Conservation (phyloP, 2,329 filamentous ascomycete genomes). For the Nemania serpens region DNA sequence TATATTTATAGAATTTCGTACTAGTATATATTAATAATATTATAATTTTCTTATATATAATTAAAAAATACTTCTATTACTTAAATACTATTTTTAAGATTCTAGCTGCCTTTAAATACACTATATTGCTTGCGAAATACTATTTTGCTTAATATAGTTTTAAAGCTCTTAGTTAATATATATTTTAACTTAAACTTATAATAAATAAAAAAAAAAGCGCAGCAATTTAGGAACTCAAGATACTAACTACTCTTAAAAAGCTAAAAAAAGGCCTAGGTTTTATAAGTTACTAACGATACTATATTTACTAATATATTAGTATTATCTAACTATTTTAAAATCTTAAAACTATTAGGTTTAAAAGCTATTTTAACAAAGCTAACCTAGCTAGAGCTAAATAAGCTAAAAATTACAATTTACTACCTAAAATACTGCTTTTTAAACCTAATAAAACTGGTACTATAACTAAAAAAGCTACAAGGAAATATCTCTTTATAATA, state of each 20-base stretch:
- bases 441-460: neutral
- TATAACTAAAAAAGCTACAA: neutral
- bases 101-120: neutral
- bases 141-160: neutral
- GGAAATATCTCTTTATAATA: neutral
- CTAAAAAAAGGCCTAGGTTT: neutral
- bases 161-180: neutral
- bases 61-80: neutral
- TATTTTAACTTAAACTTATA: neutral
- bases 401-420: neutral
- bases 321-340: conserved; percentile 1
- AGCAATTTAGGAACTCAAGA: neutral
- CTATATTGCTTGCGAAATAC: neutral
- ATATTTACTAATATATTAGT: neutral
- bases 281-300: neutral
- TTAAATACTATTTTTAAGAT: neutral
- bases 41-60: neutral
- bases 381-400: neutral
- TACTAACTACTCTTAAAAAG: neutral
- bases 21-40: neutral
- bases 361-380: conserved; percentile 6
- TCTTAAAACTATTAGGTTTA: neutral
- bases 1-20: too few relatives aligned
- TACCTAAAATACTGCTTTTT: neutral
- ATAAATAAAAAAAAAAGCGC: neutral